Evolutionary conservation across 192 early-diverging fungal species (phyloP), one percentile per base, ranked within the genome.

Genomic region (Umbelopsis vinacea): DNA sequence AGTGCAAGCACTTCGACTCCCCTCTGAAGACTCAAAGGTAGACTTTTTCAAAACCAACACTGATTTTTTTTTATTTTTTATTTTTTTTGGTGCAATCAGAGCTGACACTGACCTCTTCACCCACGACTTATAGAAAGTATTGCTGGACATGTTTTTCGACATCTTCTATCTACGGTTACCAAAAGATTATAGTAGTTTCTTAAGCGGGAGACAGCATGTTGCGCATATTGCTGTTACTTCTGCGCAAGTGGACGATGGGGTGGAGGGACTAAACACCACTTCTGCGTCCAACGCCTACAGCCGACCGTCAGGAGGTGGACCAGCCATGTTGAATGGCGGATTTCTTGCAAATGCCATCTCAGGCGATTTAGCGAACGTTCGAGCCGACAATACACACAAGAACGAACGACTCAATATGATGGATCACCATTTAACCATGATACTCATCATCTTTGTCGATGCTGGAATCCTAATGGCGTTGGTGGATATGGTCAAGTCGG

Each of bases 141-240:
- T 94, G 15, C 77, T 95, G 47, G 90, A 94, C 53, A 93, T 95
- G 90, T 75, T 95, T 52, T 92, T 92, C 73, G 87, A 91, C 24
- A 87, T 95, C 22, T 92, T 95, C 57, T 82, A 88, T 37, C 87
- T 94, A 22, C 84, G 89, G 26, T 77, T 89, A 46, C 91, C 92
- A 4, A 87, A 79, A 74, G 87, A 83, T 52, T 84, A 76, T 78
- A 82, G 69, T 55, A 81, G 33, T 66, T 87, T 75, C 68, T 80
- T 76, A 70, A 80, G 63, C 47, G 83, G 71, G 38, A 82, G 71
- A 77, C 73, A 75, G 21, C 76, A 79, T n/a, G 72, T 70, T 21
- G 75, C 73, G 12, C 71, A 72, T 14, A 74, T 82, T 29, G 78
- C 37, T 9, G 70, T 72, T 0, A 23, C 74, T 6, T 22, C 52